These are phyloP conservation scores for Cutaneotrichosporon sp. DNA, from an alignment of 1,284 basidiomycete species.

Conservation along the genomic window DNA sequence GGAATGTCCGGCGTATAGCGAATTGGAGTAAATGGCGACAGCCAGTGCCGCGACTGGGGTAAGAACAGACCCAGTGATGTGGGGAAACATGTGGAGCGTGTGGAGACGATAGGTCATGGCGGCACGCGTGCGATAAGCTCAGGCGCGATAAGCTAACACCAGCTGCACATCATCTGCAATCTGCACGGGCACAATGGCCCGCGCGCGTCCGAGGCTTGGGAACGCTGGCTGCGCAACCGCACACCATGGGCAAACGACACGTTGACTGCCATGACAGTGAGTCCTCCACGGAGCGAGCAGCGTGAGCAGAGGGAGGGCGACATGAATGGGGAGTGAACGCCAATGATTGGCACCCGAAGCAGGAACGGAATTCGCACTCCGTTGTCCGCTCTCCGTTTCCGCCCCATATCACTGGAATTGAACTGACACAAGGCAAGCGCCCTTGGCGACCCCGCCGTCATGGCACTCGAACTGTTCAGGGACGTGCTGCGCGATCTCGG, in stretches of 20 bases:
- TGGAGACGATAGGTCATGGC: background rate
- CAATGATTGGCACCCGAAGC: background rate
- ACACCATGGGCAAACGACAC: background rate
- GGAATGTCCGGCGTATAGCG: background rate
- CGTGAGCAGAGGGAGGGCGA: background rate
- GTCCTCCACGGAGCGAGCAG: background rate
- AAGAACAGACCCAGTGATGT: background rate
- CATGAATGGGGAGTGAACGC: background rate
- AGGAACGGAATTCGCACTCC: background rate
- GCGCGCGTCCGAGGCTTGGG: background rate
- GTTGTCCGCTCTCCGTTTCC: background rate
- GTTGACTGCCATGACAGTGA: constrained; percentile 1
- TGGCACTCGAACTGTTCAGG: constrained; percentile 9
- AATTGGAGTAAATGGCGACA: background rate
- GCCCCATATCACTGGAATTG: background rate
- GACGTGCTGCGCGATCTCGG: constrained; percentile 10
- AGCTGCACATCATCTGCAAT: constrained; percentile 15
- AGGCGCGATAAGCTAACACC: constrained; percentile 8
- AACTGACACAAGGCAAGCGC: background rate
- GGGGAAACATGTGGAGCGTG: too few species aligned
- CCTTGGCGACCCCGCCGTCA: background rate
- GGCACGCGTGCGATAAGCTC: background rate
- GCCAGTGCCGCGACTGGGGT: background rate
- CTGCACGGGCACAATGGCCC: constrained; percentile 10
- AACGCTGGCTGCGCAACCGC: background rate